Conservation (phyloP, 1,284 basidiomycete species). For the Ganoderma sp. region DNA sequence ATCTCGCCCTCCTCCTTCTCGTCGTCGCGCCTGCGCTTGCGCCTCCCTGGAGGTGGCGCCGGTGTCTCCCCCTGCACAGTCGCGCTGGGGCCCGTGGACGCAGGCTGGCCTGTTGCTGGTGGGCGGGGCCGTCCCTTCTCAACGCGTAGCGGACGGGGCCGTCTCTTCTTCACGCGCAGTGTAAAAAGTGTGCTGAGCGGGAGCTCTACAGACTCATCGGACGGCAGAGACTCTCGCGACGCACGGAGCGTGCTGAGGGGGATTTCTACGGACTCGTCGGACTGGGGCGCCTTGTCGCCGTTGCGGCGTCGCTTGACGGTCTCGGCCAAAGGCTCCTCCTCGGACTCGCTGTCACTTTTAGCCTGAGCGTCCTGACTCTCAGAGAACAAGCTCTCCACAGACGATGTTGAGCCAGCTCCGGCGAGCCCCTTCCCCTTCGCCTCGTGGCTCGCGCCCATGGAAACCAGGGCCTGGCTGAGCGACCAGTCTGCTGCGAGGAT, state of each 20-base stretch:
- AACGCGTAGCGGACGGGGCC: not conserved
- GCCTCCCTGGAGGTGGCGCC: not conserved
- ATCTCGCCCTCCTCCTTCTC: conserved; percentile 11
- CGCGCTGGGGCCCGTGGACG: no score
- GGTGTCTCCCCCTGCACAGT: not conserved
- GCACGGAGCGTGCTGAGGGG: not conserved
- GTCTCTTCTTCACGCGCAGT: not conserved
- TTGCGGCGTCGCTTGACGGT: not conserved
- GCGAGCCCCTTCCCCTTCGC: no score
- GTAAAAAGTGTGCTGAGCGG: not conserved
- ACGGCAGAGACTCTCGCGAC: not conserved
- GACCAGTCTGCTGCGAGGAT: conserved; percentile 4
- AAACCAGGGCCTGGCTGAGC: not conserved
- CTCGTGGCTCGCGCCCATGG: not conserved
- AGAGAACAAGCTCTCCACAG: not conserved
- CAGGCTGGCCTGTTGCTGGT: no score
- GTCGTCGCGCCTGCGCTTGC: conserved; percentile 1
- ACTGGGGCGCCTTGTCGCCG: no score
- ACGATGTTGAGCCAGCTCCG: not conserved
- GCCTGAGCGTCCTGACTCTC: not conserved
- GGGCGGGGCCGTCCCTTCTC: not conserved
- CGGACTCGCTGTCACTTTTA: not conserved
- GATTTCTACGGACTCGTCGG: not conserved
- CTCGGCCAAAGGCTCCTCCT: not conserved
- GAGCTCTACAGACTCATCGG: not conserved